Base-by-base conservation (phyloP, 2,329 filamentous ascomycete species). In the Diaporthe batatas region DNA sequence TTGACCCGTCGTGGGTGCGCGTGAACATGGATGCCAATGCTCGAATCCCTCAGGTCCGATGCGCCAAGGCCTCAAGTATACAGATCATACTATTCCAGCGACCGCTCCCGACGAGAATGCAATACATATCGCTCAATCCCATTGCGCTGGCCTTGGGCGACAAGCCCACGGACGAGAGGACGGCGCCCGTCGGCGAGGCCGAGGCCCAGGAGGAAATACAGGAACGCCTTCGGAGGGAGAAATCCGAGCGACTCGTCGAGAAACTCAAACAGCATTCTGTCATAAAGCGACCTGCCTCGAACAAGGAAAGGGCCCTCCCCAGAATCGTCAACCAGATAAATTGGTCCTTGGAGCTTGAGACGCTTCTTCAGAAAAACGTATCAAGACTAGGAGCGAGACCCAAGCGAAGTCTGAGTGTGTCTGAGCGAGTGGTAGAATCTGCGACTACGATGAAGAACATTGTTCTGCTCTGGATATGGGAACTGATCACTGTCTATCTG, bases 281-380 rank as follows among this genome's bases (percentile, higher is more conserved):
- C 6, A 86, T 93, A 70, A 91, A 91, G 76, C 93, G 93, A 79
- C 84, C 90, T 3, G 90, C 92, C 2, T 96, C 96, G 1, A 89
- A 91, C 73, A 96, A 98, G 78, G 96, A 99, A 81, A 89, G 91
- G 75, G 92, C 93, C 1, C 85, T 99, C 39, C 89, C 92, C 6
- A 91, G 90, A 72, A 95, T 98, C 73, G 89, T 98, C 76, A 94
- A 95, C 77, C 96, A 98, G 83, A 93, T 98, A 80, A 99, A 99
- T 79, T 99, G 96, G 87, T 94, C 95, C 0, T 95, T 92, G 85
- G 97, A 99, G 82, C 87, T 99, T 72, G 92, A 96, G 75, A 88
- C 91, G 77, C 86, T 98, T 51, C 86, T 99, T 76, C 94, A 98
- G 78, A 96, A 93, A 80, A 99, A 98, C 78, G 93, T 95, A 55